These are phyloP conservation scores for Lanzia echinophila DNA, from an alignment of 2,329 filamentous ascomycete species.

Conservation along the genomic window DNA sequence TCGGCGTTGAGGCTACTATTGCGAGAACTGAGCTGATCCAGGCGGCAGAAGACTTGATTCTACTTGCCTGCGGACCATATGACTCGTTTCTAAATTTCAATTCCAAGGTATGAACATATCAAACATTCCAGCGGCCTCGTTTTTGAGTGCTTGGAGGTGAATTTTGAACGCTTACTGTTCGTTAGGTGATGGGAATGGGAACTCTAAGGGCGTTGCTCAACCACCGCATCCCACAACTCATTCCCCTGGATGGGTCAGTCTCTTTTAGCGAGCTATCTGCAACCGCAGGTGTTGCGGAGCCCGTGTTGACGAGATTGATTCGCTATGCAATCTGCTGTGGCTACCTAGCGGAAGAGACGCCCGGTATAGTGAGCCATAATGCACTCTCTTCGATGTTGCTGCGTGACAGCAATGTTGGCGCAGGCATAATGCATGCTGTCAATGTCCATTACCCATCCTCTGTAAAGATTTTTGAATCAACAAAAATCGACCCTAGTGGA, in stretches of 20 bases:
- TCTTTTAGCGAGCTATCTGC: neutral
- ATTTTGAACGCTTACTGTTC: neutral
- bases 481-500: neutral
- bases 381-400: neutral
- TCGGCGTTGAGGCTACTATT: neutral
- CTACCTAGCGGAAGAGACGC: neutral
- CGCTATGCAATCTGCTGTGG: neutral
- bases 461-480: neutral
- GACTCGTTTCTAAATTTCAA: neutral
- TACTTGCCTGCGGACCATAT: neutral
- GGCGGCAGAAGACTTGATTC: neutral
- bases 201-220: neutral
- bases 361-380: neutral
- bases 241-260: neutral
- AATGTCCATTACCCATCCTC: neutral
- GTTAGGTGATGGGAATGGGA: neutral
- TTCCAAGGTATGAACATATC: neutral
- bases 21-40: neutral
- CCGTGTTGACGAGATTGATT: neutral
- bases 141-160: no score
- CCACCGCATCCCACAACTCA: neutral
- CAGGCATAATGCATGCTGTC: neutral
- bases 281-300: neutral
- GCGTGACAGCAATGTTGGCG: neutral
- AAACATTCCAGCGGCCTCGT: neutral